Conservation (phyloP, 441 rosid genomes). For the Breynia disticha region DNA sequence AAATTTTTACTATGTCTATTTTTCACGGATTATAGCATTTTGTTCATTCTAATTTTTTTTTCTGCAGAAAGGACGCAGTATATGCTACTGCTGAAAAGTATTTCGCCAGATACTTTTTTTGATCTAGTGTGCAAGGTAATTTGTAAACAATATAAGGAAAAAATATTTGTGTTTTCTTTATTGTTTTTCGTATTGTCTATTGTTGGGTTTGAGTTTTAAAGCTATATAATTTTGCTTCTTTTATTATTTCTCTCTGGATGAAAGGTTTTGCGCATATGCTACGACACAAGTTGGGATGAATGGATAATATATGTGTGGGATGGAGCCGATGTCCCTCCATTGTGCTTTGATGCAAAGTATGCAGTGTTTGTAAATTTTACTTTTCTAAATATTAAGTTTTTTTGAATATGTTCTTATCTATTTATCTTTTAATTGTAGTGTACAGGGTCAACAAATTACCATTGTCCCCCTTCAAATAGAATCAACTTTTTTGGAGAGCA, state of each 20-base stretch:
- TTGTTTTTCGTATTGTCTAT: not conserved
- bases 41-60: not conserved
- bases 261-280: conserved; percentile 13
- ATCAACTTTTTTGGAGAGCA: not conserved
- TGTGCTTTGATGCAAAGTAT: conserved; percentile 11
- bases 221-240: not conserved
- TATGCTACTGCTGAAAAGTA: conserved; percentile 6
- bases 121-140: conserved; percentile 21
- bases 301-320: conserved; percentile 22
- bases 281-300: not conserved
- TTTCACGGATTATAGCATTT: not conserved
- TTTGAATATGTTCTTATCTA: not conserved
- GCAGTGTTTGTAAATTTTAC: not conserved
- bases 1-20: no score
- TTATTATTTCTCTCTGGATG: not conserved
- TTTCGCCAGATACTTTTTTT: conserved; percentile 1
- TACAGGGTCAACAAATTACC: not conserved
- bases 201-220: not conserved
- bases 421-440: not conserved
- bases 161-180: not conserved
- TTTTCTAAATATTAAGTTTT: not conserved
- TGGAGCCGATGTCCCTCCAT: conserved; percentile 20
- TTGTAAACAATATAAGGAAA: not conserved
- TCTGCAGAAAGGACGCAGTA: not conserved
- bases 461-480: no score